Evolutionary conservation across 2,329 filamentous ascomycete genomes (phyloP), one percentile per base, ranked within the genome.

Genomic region (Talaromyces funiculosus): DNA sequence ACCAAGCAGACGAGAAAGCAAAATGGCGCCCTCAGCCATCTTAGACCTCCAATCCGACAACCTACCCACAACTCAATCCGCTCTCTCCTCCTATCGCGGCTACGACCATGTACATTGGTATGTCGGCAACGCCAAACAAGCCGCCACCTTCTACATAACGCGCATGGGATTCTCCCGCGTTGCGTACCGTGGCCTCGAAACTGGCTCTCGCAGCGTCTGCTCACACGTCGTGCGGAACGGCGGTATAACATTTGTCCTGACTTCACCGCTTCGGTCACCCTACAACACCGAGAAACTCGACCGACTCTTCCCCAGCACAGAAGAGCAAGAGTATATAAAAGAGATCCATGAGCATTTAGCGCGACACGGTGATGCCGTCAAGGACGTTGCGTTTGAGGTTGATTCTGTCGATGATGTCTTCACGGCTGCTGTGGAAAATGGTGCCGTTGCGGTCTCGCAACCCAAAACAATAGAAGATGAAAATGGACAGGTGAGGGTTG

Each of bases 61-160:
- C n/a, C 54, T 60, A 20, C 57, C 62, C 14, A 49, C 57, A 47
- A 51, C 43, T 18, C n/a, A 37, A 45, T 68, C 66, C 43, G 67
- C 68, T 20, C 63, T 77, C 16, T 69, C 70, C 54, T 73, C 71
- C 63, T 77, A 96, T 79, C 84, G 85, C 63, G 92, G 90, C 71
- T 97, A 96, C 74, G 90, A 96, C 77, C 90, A 96, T 76, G 85
- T 96, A 60, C 92, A 91, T 67, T 97, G 92, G 92, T 96, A 91
- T 80, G 93, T 97, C 31, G 92, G 92, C 72, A 97, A 97, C 73
- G 92, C 93, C 68, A 97, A 97, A 78, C 92, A 97, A 80, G 90
- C 92, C 2, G 92, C 92, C 40, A 84, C 88, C 14, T 97, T 90
- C 79, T 97, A 96, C 78, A 87, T 88, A 67, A 87, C 85, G 10